Evolutionary conservation across 2,329 filamentous ascomycete species (phyloP).

Genomic region (Pezicula radicicola): DNA sequence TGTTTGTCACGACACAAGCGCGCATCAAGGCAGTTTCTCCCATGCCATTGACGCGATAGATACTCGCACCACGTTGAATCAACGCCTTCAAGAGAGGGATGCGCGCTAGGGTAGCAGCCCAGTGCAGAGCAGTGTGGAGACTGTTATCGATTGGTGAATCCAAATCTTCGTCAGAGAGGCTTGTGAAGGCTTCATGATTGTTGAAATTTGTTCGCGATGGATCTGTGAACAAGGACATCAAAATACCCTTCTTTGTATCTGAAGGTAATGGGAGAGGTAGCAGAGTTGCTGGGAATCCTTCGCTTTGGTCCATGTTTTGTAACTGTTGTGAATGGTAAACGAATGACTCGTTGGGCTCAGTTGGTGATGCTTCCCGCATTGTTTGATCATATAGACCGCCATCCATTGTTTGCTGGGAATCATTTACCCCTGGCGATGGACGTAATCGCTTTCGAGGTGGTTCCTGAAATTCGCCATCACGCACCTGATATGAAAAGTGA

Average conservation of each 20-base stretch:
- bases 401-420: conserved; percentile 28
- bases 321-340: conserved; percentile 49
- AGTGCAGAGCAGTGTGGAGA: conserved; percentile 88
- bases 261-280: conserved; percentile 61
- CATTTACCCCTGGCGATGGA: conserved; percentile 51
- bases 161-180: conserved; percentile 74
- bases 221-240: conserved; percentile 82
- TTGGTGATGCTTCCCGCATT: conserved; percentile 66
- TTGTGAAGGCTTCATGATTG: conserved; percentile 73
- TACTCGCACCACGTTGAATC: conserved; percentile 80
- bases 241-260: conserved; percentile 75
- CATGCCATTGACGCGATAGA: conserved; percentile 81
- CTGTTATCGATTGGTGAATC: conserved; percentile 91
- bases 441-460: conserved; percentile 78
- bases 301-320: conserved; percentile 41
- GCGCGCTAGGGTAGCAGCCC: conserved; percentile 90
- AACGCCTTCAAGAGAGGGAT: conserved; percentile 78
- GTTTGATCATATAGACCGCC: conserved; percentile 44
- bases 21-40: conserved; percentile 94
- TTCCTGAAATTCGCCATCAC: conserved; percentile 59
- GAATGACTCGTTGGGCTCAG: conserved; percentile 79
- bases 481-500: conserved; percentile 34
- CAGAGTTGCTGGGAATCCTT: conserved; percentile 56
- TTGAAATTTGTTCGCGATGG: conserved; percentile 66
- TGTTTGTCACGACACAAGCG: conserved; percentile 90